Base-by-base conservation (phyloP, 768 basidiomycete genomes). In the Leucosporidium scottii region DNA sequence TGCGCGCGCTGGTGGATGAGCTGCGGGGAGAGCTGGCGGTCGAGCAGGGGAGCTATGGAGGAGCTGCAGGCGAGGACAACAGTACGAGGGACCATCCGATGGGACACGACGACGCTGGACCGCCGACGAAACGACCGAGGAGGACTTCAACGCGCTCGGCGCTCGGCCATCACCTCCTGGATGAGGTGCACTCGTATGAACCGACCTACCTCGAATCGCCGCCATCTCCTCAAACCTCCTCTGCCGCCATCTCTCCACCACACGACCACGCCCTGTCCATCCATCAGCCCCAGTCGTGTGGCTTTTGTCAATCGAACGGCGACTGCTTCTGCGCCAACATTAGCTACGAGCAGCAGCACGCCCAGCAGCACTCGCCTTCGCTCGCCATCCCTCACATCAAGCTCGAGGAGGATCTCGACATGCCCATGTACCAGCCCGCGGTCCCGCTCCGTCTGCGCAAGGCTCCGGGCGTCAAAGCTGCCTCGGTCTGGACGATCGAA, bases 371-470 rank as follows among this genome's bases (percentile, higher is more conserved):
- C 44, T 28, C 66, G 25, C 36, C 66, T 34, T 23, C 58, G 21
- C 54, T 72, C 70, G 28, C 65, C 65, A 61, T 73, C 28, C 56
- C 73, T 21, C 63, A 65, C 27, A 55, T 78, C n/a, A 69, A 77
- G 56, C 70, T 77, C 36, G 75, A 75, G 34, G 67, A 63, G 89
- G 86, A 56, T 60, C 87, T 90, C 65, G 85, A 88, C 72, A 82
- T 89, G 1, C 88, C 90, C 48, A 83, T 85, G 15, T 91, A 88
- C 76, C 87, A 91, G 73, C 85, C 90, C 0, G 84, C 91, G 3
- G 85, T 93, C 31, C 90, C 90, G 39, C 84, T 93, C 48, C 87
- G 87, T 62, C 85, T 87, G 50, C 82, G 84, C 36, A 70, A 79
- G 44, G 74, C 79, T 2, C 25, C 65, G 59, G 53, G 39, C 59